Conservation (phyloP, 2,329 filamentous ascomycete species). For the Neopestalotiopsis clavispora region DNA sequence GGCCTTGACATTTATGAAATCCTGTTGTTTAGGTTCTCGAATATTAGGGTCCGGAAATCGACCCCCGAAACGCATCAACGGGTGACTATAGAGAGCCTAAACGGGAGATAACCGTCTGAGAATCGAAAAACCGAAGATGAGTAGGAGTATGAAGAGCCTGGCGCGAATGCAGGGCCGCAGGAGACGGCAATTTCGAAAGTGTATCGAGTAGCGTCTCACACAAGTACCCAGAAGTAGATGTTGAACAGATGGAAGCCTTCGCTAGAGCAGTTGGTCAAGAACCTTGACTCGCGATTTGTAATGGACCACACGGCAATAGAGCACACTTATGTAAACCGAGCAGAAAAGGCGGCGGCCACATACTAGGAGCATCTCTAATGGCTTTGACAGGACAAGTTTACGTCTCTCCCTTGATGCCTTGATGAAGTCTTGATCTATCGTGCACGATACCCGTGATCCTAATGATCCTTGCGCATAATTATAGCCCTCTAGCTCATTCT, state of each 20-base stretch:
- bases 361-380: no score
- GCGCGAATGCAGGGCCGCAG: no score
- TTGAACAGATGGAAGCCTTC: neutral
- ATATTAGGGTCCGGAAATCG: no score
- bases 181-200: neutral
- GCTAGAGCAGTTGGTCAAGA: neutral
- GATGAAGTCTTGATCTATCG: neutral
- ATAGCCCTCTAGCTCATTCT: neutral
- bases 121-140: no score
- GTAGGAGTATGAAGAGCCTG: neutral
- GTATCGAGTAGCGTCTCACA: neutral
- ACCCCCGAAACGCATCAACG: no score
- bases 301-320: neutral
- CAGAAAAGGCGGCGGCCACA: no score
- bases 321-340: neutral
- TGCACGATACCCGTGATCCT: neutral
- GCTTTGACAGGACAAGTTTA: no score
- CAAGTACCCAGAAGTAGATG: neutral
- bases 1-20: no score
- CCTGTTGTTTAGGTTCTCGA: no score
- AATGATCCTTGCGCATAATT: neutral
- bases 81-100: no score
- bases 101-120: no score
- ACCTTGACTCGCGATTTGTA: neutral
- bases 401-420: no score